Percentiles rank a stretch among this genome's conserved stretches.
These are phyloP conservation scores for Colletotrichum destructivum DNA, from an alignment of 2,329 filamentous ascomycete species.

Conservation along the genomic window DNA sequence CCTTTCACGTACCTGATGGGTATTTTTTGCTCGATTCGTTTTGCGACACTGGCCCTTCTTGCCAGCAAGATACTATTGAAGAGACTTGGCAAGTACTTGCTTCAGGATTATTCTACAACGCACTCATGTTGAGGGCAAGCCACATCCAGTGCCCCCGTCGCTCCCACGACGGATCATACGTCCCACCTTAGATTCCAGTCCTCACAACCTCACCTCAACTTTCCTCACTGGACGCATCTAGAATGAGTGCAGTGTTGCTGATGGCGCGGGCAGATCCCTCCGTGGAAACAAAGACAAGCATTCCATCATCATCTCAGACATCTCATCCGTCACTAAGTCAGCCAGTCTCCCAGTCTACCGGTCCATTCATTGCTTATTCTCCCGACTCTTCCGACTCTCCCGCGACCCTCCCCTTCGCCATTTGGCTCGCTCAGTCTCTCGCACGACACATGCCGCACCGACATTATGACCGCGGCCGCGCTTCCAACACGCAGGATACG, in stretches of 20 bases:
- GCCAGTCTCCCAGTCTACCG: not conserved
- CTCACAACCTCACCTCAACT: not conserved
- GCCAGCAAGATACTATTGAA: constrained; percentile 18
- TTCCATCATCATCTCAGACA: constrained; percentile 16
- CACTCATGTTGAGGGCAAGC: constrained; percentile 36
- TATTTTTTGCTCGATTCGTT: constrained; percentile 20
- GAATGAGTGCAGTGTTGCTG: not conserved
- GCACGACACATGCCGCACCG: not conserved
- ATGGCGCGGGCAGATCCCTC: not conserved
- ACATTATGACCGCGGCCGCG: not conserved
- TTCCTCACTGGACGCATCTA: not conserved
- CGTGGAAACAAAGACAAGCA: not conserved
- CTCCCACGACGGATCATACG: no score
- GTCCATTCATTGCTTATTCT: not conserved
- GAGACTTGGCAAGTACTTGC: constrained; percentile 34
- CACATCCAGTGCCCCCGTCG: constrained; percentile 28
- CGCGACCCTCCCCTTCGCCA: not conserved
- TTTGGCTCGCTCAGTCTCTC: not conserved
- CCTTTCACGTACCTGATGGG: constrained; percentile 4
- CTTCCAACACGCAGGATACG: not conserved
- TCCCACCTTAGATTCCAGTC: not conserved
- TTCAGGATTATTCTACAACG: constrained; percentile 3
- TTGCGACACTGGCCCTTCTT: not conserved
- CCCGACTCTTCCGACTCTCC: not conserved
- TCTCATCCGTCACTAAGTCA: constrained; percentile 1